A percentile compares a stretch with the other conserved stretches of the same genome.
Evolutionary conservation across 805 yeast genomes (phyloP).

Genomic region (Candida vaughaniae): DNA sequence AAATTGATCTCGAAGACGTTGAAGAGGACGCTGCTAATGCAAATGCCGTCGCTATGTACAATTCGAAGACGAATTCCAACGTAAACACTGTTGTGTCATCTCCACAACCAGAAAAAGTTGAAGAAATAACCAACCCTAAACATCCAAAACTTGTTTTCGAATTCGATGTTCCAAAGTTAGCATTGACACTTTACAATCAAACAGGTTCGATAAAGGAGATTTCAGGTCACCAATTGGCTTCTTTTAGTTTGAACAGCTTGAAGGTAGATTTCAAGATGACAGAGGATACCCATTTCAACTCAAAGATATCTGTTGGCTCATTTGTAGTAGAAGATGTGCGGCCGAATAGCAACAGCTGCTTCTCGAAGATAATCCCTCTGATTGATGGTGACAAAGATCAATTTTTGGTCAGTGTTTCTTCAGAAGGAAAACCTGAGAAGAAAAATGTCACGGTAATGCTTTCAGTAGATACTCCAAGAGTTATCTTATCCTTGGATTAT

Average conservation of each 20-base stretch:
- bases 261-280: constrained; percentile 51
- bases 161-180: constrained; percentile 61
- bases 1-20: constrained; percentile 47
- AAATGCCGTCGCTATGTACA: constrained; percentile 44
- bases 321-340: constrained; percentile 79
- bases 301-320: constrained; percentile 65
- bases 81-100: neutral
- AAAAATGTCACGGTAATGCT: constrained; percentile 50
- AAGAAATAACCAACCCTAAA: constrained; percentile 21
- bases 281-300: constrained; percentile 53
- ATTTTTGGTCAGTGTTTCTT: constrained; percentile 54
- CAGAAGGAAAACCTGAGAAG: constrained; percentile 38
- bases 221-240: constrained; percentile 31
- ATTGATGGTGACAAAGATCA: constrained; percentile 64
- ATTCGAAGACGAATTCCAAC: neutral
- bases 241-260: constrained; percentile 55
- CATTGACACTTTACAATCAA: constrained; percentile 59
- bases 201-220: constrained; percentile 40
- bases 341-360: constrained; percentile 58
- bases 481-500: constrained; percentile 83
- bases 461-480: constrained; percentile 76
- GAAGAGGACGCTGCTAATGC: constrained; percentile 64
- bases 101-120: constrained; percentile 1
- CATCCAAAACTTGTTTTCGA: constrained; percentile 43
- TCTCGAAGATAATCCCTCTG: constrained; percentile 78